Evolutionary conservation across 495 filamentous ascomycete genomes (phyloP), one percentile per base, ranked within the genome.

Genomic region (Xylona heveae): DNA sequence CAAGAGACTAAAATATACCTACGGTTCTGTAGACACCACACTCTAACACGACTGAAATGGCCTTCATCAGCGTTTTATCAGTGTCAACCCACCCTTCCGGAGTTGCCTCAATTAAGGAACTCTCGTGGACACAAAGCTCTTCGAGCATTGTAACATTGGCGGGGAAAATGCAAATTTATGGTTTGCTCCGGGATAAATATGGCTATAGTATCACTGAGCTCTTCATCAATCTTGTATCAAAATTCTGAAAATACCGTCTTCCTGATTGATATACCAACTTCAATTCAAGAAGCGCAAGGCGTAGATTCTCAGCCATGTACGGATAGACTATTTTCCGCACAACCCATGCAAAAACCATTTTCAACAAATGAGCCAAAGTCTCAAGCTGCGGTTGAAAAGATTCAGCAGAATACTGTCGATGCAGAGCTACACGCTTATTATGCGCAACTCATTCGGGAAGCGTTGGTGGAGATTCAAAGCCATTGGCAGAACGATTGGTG

Each of bases 241-340:
- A 66, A 64, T 36, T 15, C 31, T 10, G 34, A 45, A 1, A 30
- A 46, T 3, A 57, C 55, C 3, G 38, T 63, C 13, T 61, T 64
- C 21, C 49, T 79, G 9, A 38, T 79, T 26, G 74, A 79, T 41
- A 68, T 74, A 14, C 74, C 74, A 10, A 38, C 39, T n/a, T 77
- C 74, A 2, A 72, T 78, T 36, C 36, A 45, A 30, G 19, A 31
- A 14, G 54, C 49, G 6, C 54, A 57, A 40, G 43, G 39, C 10
- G 21, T 5, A 18, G 2, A 12, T 7, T 12, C 21, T 15, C 8
- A 17, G 9, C 19, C 24, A 3, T 24, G 24, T 24, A 34, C 42
- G 15, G 19, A 26, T 28, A 7, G 31, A 28, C 38, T 52, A 6
- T 38, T 46, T 14, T 54, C 53, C 0, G 37, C 32, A 1, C 6